Evolutionary conservation across 352 stramenopile genomes (phyloP), one percentile per base, ranked within the genome.

Genomic region (Phytophthora kernoviae): DNA sequence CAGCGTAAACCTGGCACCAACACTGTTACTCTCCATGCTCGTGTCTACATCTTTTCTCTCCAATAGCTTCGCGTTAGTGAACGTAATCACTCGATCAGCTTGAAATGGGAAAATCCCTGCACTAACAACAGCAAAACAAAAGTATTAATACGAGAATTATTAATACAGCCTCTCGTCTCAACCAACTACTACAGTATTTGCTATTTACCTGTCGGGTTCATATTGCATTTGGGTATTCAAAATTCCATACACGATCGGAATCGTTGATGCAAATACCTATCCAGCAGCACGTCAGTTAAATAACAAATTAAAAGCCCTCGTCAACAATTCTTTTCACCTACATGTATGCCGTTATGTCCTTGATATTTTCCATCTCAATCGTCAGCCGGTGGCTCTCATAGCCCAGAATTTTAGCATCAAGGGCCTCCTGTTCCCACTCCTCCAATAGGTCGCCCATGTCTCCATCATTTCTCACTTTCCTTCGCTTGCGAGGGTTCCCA

Each of bases 201-300:
- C 20, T 17, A 55, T 42, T 6, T 8, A 70, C 73, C 67, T 61
- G 68, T 18, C 58, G 20, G 53, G 12, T 41, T 73, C 42, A 57
- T 62, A 60, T 22, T 70, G 36, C 52, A 69, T 24, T 11, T 59
- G 50, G 3, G 44, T 9, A 40, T 68, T 57, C 24, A 81, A 41
- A 65, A 72, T 6, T 73, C 58, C 5, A 86, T 49, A 43, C 81
- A 90, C 4, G 65, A 62, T 2, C 68, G 77, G 32, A 87, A 88
- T 26, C 78, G 73, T 59, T 88, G 78, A 58, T 90, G 81, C 41
- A 90, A 60, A 50, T 83, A 86, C 77, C 79, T 88, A 43, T 17
- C 37, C 21, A 30, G 10, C 33, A 5, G 10, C 33, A 43, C 37
- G 4, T 43, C 12, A 21, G n/a, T 43, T 4, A 43, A 43, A 17